Percentiles rank a stretch among this genome's conserved stretches.
Evolutionary conservation across 2,329 filamentous ascomycete species (phyloP).

Genomic region (Alternaria sp.): DNA sequence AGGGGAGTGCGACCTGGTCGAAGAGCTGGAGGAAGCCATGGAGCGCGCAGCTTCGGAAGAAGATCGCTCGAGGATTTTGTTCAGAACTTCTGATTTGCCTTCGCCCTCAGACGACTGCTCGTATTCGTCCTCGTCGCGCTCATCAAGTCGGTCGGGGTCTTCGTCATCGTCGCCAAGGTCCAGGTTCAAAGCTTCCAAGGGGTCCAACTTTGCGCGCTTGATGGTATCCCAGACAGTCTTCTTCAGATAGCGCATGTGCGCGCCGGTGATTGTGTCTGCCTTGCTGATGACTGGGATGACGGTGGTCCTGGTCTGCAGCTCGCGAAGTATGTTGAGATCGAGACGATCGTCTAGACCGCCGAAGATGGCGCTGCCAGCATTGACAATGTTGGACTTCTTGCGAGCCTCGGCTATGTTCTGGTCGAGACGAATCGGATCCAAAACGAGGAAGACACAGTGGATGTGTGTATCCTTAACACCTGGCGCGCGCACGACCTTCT

Average conservation of each 20-base stretch:
- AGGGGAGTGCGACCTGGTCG: conserved; percentile 39
- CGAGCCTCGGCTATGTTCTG: conserved; percentile 73
- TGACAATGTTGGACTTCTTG: conserved; percentile 59
- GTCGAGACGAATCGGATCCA: conserved; percentile 87
- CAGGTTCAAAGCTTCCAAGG: conserved; percentile 82
- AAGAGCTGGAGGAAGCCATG: conserved; percentile 41
- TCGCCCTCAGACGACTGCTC: conserved; percentile 45
- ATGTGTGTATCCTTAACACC: conserved; percentile 96
- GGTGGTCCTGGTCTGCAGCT: conserved; percentile 89
- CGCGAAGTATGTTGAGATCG: conserved; percentile 87
- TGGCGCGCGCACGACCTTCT: conserved; percentile 93
- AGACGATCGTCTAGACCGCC: conserved; percentile 85
- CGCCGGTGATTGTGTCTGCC: conserved; percentile 93
- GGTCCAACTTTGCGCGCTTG: conserved; percentile 84
- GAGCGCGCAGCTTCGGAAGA: conserved; percentile 46
- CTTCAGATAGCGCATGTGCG: conserved; percentile 92
- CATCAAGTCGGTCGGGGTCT: conserved; percentile 59
- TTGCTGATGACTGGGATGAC: conserved; percentile 96
- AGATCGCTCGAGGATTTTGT: conserved; percentile 48
- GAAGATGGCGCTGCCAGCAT: conserved; percentile 57
- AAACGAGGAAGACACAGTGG: conserved; percentile 89
- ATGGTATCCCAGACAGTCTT: conserved; percentile 88
- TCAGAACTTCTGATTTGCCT: conserved; percentile 44
- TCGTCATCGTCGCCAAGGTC: conserved; percentile 73
- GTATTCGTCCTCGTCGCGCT: conserved; percentile 59